Evolutionary conservation across 495 filamentous ascomycete genomes (phyloP), one percentile per base, ranked within the genome.

Genomic region (Lasiosphaeris hirsuta): DNA sequence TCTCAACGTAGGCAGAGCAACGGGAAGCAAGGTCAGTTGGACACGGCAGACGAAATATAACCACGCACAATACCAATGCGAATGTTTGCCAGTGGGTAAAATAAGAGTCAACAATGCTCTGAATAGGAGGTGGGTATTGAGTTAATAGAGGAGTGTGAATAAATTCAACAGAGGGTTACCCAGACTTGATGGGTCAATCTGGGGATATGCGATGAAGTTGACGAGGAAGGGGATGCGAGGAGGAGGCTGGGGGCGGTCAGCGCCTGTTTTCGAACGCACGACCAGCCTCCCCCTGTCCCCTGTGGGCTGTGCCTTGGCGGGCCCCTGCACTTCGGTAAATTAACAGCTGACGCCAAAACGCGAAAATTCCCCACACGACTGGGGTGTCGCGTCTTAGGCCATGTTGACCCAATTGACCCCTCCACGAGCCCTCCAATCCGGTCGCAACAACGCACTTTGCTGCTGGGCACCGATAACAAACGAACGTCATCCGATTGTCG

Each of bases 181-280:
- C 23, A 30, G 23, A 30, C 23, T 47, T 41, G 33, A 48, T 18
- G 33, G 15, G 10, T 42, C 40, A 45, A 17, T 9, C 15, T 9
- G 10, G 6, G 14, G 23, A 38, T 15, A 18, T 41, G 23, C 30
- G 51, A 45, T 23, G 56, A 34, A 41, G 49, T 33, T 51, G 59
- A 37, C 51, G 51, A 46, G 52, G 52, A 46, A 38, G 51, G 51
- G 50, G 18, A 18, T 41, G 36, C n/a, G 35, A 47, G 34, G 50
- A 56, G 51, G 58, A 42, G 60, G 57, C 57, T 56, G 57, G 60
- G 55, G 60, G 57, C 57, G 51, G 54, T 65, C 62, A 49, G 57
- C 54, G 37, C 14, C 37, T 7, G 51, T 38, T 67, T 57, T 57
- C 49, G 33, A 41, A 38, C 42, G 34, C 55, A 57, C 54, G 40